Evolutionary conservation across 768 basidiomycete genomes (phyloP).

Genomic region (Ephemerocybe angulata): DNA sequence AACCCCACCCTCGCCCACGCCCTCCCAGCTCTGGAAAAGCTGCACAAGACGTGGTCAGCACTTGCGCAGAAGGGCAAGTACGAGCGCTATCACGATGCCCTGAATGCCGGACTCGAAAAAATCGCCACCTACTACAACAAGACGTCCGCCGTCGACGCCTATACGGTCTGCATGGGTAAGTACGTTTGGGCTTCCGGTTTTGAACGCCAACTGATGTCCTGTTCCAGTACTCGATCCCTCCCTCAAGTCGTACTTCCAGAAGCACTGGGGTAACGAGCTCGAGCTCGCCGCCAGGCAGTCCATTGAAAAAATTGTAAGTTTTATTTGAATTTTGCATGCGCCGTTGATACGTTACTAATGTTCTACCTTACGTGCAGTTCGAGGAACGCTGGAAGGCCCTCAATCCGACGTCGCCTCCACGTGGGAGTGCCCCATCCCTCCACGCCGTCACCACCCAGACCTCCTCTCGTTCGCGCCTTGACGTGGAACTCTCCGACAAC

Average conservation of each 20-base stretch:
- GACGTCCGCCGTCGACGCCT: conserved; percentile 24
- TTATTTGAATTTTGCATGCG: no score
- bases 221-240: not conserved
- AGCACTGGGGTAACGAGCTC: conserved; percentile 1
- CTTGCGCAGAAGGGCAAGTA: conserved; percentile 13
- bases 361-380: no score
- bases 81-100: conserved; percentile 16
- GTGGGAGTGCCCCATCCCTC: no score
- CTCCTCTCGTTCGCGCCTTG: no score
- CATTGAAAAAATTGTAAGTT: conserved; percentile 1
- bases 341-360: no score
- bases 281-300: not conserved
- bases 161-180: conserved; percentile 28
- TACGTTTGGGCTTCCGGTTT: not conserved
- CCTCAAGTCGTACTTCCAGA: conserved; percentile 3
- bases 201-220: not conserved
- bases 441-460: no score
- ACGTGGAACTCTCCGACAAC: no score
- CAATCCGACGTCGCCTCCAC: no score
- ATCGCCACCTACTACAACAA: conserved; percentile 29
- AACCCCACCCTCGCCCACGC: conserved; percentile 24
- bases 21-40: conserved; percentile 30
- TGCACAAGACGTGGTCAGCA: conserved; percentile 26
- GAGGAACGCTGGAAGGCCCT: no score
- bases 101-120: conserved; percentile 22